A percentile compares a stretch with the other conserved stretches of the same genome.
Conservation (phyloP, 768 basidiomycete species). For the Trametes punicea region DNA sequence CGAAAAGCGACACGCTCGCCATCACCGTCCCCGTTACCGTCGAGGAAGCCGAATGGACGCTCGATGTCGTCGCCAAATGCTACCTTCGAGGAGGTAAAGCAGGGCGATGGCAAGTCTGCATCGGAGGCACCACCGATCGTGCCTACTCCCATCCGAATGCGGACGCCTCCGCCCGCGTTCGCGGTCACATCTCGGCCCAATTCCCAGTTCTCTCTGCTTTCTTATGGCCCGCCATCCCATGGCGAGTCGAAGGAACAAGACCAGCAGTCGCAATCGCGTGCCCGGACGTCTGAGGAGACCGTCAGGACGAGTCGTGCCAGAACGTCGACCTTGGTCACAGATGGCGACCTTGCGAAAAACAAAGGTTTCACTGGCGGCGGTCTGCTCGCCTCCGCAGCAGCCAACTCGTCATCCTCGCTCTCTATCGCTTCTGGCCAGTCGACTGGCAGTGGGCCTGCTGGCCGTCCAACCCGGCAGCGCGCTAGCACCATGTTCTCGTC, state of each 20-base stretch:
- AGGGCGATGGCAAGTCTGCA: conserved; percentile 17
- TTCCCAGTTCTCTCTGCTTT: conserved; percentile 27
- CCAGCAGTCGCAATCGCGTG: neutral
- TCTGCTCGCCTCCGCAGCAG: conserved; percentile 14
- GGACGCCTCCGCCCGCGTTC: conserved; percentile 32
- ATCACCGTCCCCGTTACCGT: conserved; percentile 15
- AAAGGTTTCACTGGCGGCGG: conserved; percentile 29
- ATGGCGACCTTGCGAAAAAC: conserved; percentile 6
- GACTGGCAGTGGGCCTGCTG: conserved; percentile 3
- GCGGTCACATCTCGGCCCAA: conserved; percentile 35
- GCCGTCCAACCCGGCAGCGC: conserved; percentile 4
- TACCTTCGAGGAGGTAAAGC: conserved; percentile 24
- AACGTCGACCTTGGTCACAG: conserved; percentile 21
- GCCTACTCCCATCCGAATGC: conserved; percentile 32
- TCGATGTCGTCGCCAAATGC: conserved; percentile 29
- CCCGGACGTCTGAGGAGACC: conserved; percentile 9
- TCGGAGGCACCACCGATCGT: conserved; percentile 29
- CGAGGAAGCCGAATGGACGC: conserved; percentile 20
- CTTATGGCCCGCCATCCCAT: neutral
- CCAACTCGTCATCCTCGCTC: neutral
- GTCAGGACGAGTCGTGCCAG: conserved; percentile 1
- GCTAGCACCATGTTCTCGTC: conserved; percentile 11
- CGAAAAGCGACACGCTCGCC: conserved; percentile 11
- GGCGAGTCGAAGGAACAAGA: neutral
- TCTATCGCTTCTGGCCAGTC: conserved; percentile 6